Evolutionary conservation across 2,329 filamentous ascomycete genomes (phyloP), one percentile per base, ranked within the genome.

Genomic region (Talaromyces sp.): DNA sequence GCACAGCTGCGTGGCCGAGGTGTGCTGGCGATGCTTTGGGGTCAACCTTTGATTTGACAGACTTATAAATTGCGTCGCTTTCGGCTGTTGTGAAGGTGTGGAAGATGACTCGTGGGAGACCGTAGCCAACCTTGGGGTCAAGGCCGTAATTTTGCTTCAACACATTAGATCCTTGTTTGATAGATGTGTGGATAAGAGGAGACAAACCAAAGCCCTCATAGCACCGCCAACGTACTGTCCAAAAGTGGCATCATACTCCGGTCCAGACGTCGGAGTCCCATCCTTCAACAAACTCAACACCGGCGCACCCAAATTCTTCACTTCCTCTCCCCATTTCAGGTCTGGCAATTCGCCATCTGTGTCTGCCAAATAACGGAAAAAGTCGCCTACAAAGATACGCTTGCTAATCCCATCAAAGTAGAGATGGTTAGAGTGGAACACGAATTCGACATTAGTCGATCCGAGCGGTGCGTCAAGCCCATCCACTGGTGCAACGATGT

Each of bases 321-420:
- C 45, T 45, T 65, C 63, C 22, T 65, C 57, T 13, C 63, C 63
- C 63, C 63, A 65, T 60, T 58, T 41, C 8, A 52, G 52, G 2
- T 60, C 43, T 1, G 27, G 43, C 19, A 52, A 11, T 16, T 60
- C 62, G 8, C 24, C 48, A 60, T 43, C 24, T 7, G 13, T 43
- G 11, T 56, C 27, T 10, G 22, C 58, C 13, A 65, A 16, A 45
- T 43, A 43, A 24, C 58, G 47, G 24, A 62, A 43, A 19, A 65
- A n/a, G 41, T 62, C 57, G n/a, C 57, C 57, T 35, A 62, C 57
- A 33, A 65, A 43, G 22, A 56, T 52, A n/a, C 63, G 63, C 6
- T 43, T 47, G 47, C 63, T 62, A 24, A 65, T 61, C 6, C 63
- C 63, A 37, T 65, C 63, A 19, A 52, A 43, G 43, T 54, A 65